Conservation (phyloP, 768 basidiomycete genomes). For the Suillus weaverae region DNA sequence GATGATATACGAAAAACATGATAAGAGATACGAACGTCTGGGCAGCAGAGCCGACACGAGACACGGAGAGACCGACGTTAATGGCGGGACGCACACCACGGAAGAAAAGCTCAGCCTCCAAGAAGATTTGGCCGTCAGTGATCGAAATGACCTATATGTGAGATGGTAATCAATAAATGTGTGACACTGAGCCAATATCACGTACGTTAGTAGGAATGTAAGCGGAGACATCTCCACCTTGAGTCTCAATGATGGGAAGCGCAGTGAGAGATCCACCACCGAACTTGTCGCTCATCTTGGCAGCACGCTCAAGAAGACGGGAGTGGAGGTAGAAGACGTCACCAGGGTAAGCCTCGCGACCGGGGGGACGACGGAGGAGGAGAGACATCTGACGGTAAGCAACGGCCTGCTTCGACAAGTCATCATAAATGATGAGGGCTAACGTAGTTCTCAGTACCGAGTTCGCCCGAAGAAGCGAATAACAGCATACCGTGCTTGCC, state of each 20-base stretch:
- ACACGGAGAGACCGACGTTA: constrained; percentile 99
- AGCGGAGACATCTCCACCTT: constrained; percentile 99
- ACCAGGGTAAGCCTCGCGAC: constrained; percentile 99
- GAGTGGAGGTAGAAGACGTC: constrained; percentile 99
- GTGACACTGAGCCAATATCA: constrained; percentile 7
- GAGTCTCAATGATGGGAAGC: constrained; percentile 99
- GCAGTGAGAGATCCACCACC: constrained; percentile 99
- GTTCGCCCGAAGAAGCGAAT: not conserved
- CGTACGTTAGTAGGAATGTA: constrained; percentile 93
- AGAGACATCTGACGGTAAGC: constrained; percentile 99
- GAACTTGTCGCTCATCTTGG: constrained; percentile 99
- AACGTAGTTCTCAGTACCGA: constrained; percentile 6
- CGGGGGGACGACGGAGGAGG: constrained; percentile 98
- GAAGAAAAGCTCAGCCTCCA: constrained; percentile 99
- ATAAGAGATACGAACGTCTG: constrained; percentile 75
- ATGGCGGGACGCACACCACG: constrained; percentile 99
- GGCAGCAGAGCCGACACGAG: constrained; percentile 99
- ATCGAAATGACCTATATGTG: constrained; percentile 90
- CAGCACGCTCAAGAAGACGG: constrained; percentile 98
- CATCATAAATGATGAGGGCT: constrained; percentile 99
- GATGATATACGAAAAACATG: not conserved
- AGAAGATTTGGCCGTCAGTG: constrained; percentile 99
- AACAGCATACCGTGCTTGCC: constrained; percentile 88
- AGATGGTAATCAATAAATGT: constrained; percentile 3
- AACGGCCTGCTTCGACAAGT: constrained; percentile 99